phyloP scores from a whole-genome alignment of 108 stramenopile species.

The Pseudonitzschia delicatissima region DNA sequence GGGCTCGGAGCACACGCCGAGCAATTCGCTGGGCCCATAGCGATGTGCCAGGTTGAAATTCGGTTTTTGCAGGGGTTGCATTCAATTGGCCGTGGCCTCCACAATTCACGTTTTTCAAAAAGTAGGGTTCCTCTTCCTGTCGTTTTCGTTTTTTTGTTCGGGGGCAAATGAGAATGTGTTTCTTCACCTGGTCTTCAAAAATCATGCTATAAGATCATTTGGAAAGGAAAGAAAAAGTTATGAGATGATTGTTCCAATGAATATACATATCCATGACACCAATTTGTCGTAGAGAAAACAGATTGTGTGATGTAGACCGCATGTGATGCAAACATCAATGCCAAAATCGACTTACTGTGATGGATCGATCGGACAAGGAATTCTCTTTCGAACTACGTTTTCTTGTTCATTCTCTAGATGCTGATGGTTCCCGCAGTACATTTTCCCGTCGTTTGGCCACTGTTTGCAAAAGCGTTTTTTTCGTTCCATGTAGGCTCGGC shows the following conservation, averaged over 20 bases:
- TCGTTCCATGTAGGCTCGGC: constrained; percentile 54
- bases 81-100: constrained; percentile 61
- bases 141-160: constrained; percentile 42
- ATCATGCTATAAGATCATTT: constrained; percentile 21
- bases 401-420: constrained; percentile 23
- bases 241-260: too few relatives aligned
- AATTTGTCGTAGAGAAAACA: too few relatives aligned
- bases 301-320: too few relatives aligned
- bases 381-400: constrained; percentile 42
- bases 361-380: constrained; percentile 86
- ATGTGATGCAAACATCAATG: background rate
- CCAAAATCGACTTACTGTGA: constrained; percentile 47
- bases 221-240: background rate
- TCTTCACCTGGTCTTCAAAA: constrained; percentile 54
- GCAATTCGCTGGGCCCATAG: constrained; percentile 54
- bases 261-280: too few relatives aligned
- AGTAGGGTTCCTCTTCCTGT: constrained; percentile 42
- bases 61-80: background rate
- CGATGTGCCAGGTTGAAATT: constrained; percentile 15
- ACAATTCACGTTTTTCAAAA: constrained; percentile 48
- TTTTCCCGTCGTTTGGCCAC: constrained; percentile 18
- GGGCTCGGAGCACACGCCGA: constrained; percentile 47
- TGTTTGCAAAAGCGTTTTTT: constrained; percentile 60
- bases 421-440: constrained; percentile 51
- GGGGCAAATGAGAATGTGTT: constrained; percentile 72